Conservation (phyloP, 176 grass and related monocot genomes). For the Rhynchospora tenuis region DNA sequence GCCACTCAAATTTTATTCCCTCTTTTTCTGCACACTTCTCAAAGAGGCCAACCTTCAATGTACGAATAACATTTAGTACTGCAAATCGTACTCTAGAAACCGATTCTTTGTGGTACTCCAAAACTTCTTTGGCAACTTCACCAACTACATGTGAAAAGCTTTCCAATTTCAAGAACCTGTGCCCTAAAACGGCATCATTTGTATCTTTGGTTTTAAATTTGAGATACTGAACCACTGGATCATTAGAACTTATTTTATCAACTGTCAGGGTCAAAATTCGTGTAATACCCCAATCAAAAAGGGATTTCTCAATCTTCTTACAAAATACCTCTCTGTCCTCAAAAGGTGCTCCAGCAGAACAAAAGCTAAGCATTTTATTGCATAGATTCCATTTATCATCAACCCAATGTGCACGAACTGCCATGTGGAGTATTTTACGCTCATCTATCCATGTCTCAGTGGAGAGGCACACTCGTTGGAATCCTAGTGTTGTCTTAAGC, state of each 20-base stretch:
- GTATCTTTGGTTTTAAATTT: neutral
- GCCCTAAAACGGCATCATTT: neutral
- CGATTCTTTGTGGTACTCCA: neutral
- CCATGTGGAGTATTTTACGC: neutral
- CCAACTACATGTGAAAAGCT: neutral
- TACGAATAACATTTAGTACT: neutral
- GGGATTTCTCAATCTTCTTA: neutral
- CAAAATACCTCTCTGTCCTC: neutral
- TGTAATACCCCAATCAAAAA: conserved; percentile 8
- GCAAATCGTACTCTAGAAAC: neutral
- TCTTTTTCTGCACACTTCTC: neutral
- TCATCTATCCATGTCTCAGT: neutral
- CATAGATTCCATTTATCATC: neutral
- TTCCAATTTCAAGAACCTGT: neutral
- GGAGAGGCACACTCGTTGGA: neutral
- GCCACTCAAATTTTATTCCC: neutral
- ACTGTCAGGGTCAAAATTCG: neutral
- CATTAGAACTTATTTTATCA: neutral
- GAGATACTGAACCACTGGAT: neutral
- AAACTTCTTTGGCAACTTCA: neutral
- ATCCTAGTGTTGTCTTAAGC: neutral
- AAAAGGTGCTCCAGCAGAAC: neutral
- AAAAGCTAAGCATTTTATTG: neutral
- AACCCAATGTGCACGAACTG: neutral
- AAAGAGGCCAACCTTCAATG: neutral